Evolutionary conservation across 495 filamentous ascomycete species (phyloP), one percentile per base, ranked within the genome.

Genomic region (Immersiella caudata): DNA sequence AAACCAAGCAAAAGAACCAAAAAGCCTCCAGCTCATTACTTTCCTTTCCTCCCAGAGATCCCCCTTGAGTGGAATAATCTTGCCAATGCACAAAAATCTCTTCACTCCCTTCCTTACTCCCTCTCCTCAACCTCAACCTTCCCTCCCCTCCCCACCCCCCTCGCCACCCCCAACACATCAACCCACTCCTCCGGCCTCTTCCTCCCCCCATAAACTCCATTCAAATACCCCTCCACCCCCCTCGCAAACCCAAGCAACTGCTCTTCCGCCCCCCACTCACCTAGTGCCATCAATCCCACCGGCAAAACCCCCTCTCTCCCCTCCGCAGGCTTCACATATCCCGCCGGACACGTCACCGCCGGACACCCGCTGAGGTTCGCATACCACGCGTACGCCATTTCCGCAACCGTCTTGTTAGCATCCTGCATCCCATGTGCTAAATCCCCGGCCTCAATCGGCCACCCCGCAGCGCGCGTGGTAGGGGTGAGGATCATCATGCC

Each of bases 321-420:
- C 52, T 77, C 72, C 58, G 82, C 68, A 57, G 86, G 82, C 20
- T 83, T 78, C 11, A 79, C 85, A 79, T 92, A 95, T 0, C 93
- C 94, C 1, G 89, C 90, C 0, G 94, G 94, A 54, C 88, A 84
- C 54, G 72, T 89, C n/a, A 97, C 87, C 9, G 91, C 86, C 0
- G 94, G 94, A 68, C 88, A 90, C 0, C 94, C 94, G 0, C 79
- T 85, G 67, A 91, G 89, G 72, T 98, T 98, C 7, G 94, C 92
- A 55, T 94, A 75, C 87, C 91, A 97, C 29, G 89, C 90, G 79
- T 93, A 98, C 79, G 89, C 88, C 93, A 97, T 97, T 73, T 86
- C 93, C 25, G 88, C 80, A 5, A 97, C 79, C 14, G 86, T 88
- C 67, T 74, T 79, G 72, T 93, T 92, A 0, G 85, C 90, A 76